Percentiles rank a stretch among this genome's conserved stretches.
These are phyloP conservation scores for Kwoniella shandongensis DNA, from an alignment of 768 basidiomycete species.

Conservation along the genomic window DNA sequence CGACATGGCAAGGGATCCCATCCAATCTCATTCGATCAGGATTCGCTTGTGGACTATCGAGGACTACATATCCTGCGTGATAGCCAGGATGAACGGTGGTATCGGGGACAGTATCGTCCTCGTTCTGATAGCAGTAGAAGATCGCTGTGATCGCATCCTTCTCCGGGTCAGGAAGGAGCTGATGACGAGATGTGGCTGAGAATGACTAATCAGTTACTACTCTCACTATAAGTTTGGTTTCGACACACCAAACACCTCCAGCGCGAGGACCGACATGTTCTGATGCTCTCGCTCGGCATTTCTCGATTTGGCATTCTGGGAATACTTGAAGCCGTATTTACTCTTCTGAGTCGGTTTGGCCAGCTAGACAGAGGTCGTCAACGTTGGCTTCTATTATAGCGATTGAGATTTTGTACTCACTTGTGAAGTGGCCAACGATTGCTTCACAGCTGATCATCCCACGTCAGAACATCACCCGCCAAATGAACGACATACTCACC, in stretches of 20 bases:
- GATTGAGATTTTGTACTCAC: constrained; percentile 4
- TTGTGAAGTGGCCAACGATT: constrained; percentile 14
- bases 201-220: neutral
- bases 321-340: constrained; percentile 66
- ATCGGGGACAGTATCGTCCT: constrained; percentile 48
- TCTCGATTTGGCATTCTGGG: constrained; percentile 57
- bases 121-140: constrained; percentile 71
- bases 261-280: constrained; percentile 72
- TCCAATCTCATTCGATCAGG: constrained; percentile 55
- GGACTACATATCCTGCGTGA: constrained; percentile 48
- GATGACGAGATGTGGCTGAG: constrained; percentile 64
- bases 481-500: constrained; percentile 15
- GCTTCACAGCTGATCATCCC: constrained; percentile 9
- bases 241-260: constrained; percentile 79
- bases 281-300: constrained; percentile 62
- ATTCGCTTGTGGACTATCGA: constrained; percentile 31
- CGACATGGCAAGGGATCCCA: constrained; percentile 48
- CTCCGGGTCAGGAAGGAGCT: constrained; percentile 66
- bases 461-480: neutral
- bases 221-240: neutral
- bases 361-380: constrained; percentile 56
- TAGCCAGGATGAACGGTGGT: constrained; percentile 39
- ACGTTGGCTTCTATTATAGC: neutral
- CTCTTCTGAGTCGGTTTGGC: constrained; percentile 75
- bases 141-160: constrained; percentile 67